Evolutionary conservation across 106 monocot genomes (phyloP), one percentile per base, ranked within the genome.

Genomic region (Dendrobium catenatum): DNA sequence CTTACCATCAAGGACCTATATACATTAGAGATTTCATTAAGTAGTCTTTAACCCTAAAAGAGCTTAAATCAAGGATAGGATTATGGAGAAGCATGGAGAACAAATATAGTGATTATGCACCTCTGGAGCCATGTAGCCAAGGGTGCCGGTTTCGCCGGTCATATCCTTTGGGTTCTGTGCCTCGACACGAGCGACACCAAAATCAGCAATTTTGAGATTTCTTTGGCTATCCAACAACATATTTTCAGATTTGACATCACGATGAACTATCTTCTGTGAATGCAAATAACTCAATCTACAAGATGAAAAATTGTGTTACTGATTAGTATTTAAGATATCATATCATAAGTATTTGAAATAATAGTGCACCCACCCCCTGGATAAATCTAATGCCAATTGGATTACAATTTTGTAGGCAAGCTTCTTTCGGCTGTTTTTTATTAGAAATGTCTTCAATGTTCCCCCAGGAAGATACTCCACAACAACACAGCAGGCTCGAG

Each of bases 71-170:
- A 74, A 74, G 5, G 41, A 42, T 20, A 44, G 43, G 29, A 4
- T 72, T 16, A 16, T 16, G 19, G 43, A 6, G n/a, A 40, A 73
- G 26, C 19, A 16, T 42, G 1, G 18, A 77, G 75, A 20, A 8
- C 37, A 20, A 17, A 80, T 11, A 42, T 61, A 56, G 31, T 31
- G 55, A 37, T 4, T 20, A 22, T 46, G 26, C 17, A 92, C 94
- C 94, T 95, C 94, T 29, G 94, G 94, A 55, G 92, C 94, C 94
- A 92, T 95, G 78, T 95, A 92, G 11, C 92, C 90, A 75, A 95
- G 94, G 9, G 94, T 92, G 24, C 92, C 94, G 5, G 91, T 91
- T 75, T 85, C 86, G 37, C 88, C 91, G 68, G 91, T 91, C 91
- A 91, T 91, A 51, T 91, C 91, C 29, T 85, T 84, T 4, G 91